Evolutionary conservation across 2,329 filamentous ascomycete species (phyloP).

Genomic region (Fusarium sp.): DNA sequence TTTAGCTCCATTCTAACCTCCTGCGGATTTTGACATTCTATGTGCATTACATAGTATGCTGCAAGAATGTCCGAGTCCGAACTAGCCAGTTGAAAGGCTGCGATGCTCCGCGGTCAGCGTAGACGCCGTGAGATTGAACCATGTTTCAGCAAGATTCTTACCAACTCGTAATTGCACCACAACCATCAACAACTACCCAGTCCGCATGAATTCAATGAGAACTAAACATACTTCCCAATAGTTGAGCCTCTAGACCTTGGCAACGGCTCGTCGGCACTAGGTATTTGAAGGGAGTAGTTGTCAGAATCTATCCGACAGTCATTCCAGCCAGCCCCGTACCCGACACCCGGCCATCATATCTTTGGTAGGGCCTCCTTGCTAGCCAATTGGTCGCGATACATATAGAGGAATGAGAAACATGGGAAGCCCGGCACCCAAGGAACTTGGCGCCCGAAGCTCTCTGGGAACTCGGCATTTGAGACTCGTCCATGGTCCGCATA

Average conservation of each 20-base stretch:
- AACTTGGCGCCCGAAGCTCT: background rate
- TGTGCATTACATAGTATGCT: background rate
- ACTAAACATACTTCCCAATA: background rate
- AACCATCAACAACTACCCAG: no score
- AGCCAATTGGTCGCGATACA: background rate
- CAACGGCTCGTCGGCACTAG: background rate
- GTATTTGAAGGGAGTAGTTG: background rate
- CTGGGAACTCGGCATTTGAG: conserved; percentile 21
- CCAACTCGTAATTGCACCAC: no score
- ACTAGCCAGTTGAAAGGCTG: background rate
- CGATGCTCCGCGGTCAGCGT: no score
- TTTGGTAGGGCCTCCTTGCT: conserved; percentile 1
- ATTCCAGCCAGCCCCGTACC: conserved; percentile 9
- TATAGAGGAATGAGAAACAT: background rate
- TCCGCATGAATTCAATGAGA: background rate
- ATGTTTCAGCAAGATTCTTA: no score
- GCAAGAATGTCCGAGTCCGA: background rate
- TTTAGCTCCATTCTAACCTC: background rate
- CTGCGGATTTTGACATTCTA: background rate
- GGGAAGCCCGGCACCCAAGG: background rate
- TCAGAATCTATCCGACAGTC: conserved; percentile 2
- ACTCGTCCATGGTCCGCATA: conserved; percentile 1
- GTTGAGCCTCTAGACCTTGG: background rate
- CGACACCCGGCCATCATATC: background rate
- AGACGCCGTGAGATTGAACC: no score